Percentiles rank a stretch among this genome's conserved stretches.
Evolutionary conservation across 495 filamentous ascomycete species (phyloP).

Genomic region (Aspergillus indologenus): DNA sequence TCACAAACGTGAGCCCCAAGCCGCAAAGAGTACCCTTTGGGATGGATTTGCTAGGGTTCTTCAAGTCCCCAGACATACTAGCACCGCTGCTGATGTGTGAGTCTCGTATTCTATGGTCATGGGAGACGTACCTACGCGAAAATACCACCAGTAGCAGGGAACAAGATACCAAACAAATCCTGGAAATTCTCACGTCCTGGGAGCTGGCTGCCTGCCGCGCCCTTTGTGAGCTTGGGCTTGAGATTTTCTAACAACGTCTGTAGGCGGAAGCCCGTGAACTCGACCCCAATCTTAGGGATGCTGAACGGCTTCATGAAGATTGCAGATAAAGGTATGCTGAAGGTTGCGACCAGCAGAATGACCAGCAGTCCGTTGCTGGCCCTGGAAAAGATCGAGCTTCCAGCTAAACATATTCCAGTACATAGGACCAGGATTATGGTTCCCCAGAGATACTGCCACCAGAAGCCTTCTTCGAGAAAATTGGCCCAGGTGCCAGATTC

Average conservation of each 20-base stretch:
- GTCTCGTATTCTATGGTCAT: conserved; percentile 8
- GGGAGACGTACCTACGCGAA: conserved; percentile 50
- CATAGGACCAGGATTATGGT: conserved; percentile 70
- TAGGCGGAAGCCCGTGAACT: conserved; percentile 72
- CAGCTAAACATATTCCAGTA: conserved; percentile 73
- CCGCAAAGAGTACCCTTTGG: conserved; percentile 78
- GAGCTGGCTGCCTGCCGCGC: conserved; percentile 64
- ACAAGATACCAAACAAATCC: conserved; percentile 82
- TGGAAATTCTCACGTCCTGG: conserved; percentile 70
- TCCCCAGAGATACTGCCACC: conserved; percentile 77
- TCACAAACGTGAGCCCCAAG: conserved; percentile 68
- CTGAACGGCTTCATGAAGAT: conserved; percentile 64
- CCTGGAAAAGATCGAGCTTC: conserved; percentile 75
- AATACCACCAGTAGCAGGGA: conserved; percentile 77
- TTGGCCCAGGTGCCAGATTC: conserved; percentile 55
- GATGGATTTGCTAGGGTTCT: conserved; percentile 79
- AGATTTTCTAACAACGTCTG: conserved; percentile 70
- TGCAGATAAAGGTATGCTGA: conserved; percentile 79
- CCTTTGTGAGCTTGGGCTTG: conserved; percentile 62
- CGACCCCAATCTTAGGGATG: conserved; percentile 56
- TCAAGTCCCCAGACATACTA: conserved; percentile 85
- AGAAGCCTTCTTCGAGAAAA: conserved; percentile 66
- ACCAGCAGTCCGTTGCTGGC: conserved; percentile 77
- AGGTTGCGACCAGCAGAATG: conserved; percentile 68
- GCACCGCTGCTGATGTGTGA: conserved; percentile 55